Base-by-base conservation (phyloP, 495 filamentous ascomycete species). In the Immersiella caudata region DNA sequence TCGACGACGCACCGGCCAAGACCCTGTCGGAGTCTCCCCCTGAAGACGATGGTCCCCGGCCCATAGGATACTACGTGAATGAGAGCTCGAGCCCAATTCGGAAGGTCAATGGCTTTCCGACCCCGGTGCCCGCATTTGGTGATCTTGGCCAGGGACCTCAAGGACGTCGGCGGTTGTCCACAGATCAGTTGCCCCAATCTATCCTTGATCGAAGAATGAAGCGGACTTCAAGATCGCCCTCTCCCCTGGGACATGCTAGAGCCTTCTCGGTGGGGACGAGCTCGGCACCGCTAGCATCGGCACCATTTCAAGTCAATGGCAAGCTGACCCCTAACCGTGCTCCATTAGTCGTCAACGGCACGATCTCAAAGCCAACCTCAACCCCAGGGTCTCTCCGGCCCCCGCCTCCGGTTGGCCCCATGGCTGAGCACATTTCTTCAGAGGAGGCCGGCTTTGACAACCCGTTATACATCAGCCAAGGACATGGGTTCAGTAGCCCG, bases 211-310 rank as follows among this genome's bases (percentile, higher is more conserved):
- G 81, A 27, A 76, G 80, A 55, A 81, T 84, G 60, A 81, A 78
- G 72, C 75, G 83, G 35, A 80, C 79, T 14, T 86, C 85, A 21
- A 78, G 84, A 22, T 86, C 85, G n/a, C 83, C 85, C 8, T 87
- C 85, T 0, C 85, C 85, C 3, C 73, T 81, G 36, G 80, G 79
- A 6, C 83, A 84, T 70, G 74, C 77, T 49, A 77, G 82, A 59
- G 79, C 76, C 24, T 77, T 79, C 49, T 81, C 84, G 4, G 72
- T 75, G 4, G 80, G 84, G 20, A 71, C 77, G 54, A 77, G 73
- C 57, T 79, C 82, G 12, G 71, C 76, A 16, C 79, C 76, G 56
- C 69, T 80, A 24, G 59, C 64, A 24, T 74, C 79, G 9, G 71
- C 72, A 2, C 73, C 79, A 0, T 78, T 80, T 27, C 35, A 73